phyloP scores from a whole-genome alignment of 2,329 filamentous ascomycete species.

The Colletotrichum australisinense region DNA sequence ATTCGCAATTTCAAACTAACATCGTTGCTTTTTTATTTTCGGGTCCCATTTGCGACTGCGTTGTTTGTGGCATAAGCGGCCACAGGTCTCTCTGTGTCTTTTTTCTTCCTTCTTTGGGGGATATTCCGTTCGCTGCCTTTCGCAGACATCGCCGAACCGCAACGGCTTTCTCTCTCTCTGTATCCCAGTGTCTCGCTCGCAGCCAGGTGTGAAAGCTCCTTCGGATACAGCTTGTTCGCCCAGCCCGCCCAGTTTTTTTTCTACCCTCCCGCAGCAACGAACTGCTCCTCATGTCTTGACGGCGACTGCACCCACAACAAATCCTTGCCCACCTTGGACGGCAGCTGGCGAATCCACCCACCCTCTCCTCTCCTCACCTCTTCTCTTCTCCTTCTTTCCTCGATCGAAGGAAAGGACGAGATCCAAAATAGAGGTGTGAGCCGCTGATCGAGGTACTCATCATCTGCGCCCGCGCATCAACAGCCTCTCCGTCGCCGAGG shows the following conservation, averaged over 20 bases:
- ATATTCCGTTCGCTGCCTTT: slow-evolving; percentile 7
- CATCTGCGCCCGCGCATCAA: slow-evolving; percentile 27
- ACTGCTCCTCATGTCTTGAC: slow-evolving; percentile 35
- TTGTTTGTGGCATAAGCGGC: slow-evolving; percentile 25
- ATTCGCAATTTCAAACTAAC: slow-evolving; percentile 1
- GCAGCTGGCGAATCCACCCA: slow-evolving; percentile 29
- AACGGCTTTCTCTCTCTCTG: background rate
- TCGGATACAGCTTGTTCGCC: slow-evolving; percentile 25
- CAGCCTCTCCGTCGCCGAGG: slow-evolving; percentile 29
- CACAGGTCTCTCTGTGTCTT: background rate
- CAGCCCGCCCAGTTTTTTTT: slow-evolving; percentile 33
- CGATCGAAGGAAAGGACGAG: slow-evolving; percentile 31
- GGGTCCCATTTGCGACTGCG: background rate
- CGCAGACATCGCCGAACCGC: slow-evolving; percentile 28
- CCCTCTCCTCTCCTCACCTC: slow-evolving; percentile 21
- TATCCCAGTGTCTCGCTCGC: background rate
- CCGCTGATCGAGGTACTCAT: slow-evolving; percentile 32
- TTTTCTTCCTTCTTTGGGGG: slow-evolving; percentile 7
- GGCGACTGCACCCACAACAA: slow-evolving; percentile 34
- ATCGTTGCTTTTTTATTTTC: slow-evolving; percentile 20
- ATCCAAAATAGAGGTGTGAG: slow-evolving; percentile 29
- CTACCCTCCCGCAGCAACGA: slow-evolving; percentile 29
- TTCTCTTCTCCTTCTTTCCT: slow-evolving; percentile 28
- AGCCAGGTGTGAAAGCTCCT: slow-evolving; percentile 19
- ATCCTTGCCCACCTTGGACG: slow-evolving; percentile 34